Base-by-base conservation (phyloP, 805 yeast genomes). In the Wickerhamomyces mucosus region DNA sequence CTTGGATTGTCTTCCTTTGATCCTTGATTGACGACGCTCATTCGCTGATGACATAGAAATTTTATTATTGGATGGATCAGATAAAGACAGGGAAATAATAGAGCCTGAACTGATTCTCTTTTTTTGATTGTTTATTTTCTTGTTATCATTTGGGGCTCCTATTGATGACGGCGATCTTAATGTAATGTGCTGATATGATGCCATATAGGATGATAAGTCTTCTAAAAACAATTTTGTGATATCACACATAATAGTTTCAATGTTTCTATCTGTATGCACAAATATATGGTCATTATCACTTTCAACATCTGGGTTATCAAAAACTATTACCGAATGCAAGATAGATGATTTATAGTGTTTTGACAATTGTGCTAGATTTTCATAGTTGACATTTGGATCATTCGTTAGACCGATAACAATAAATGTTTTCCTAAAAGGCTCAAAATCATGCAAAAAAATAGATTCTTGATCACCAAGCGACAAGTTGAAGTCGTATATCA, bases 351-450 rank as follows among this genome's bases (percentile, higher is more conserved):
- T 72, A 43, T 68, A 69, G 11, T 42, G 38, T 28, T 55, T 58
- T 29, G 60, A 62, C 31, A 86, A 59, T n/a, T 53, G 49, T 1
- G 40, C 45, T 26, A 69, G 39, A 26, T 58, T 52, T 1, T 41
- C 41, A 3, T 44, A 43, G n/a, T 58, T 34, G 5, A 35, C 38
- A 1, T 32, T 28, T 16, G 27, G 29, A 12, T 26, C 26, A 35
- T 51, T 54, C 1, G 50, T 49, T 17, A 74, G 41, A 4, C 75
- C 79, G 27, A 74, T 50, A 5, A 78, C 75, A 7, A 78, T 64
- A 43, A 84, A 72, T 0, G 81, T 73, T 48, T 85, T 84, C 31
- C 96, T 59, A 55, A 71, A 85, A 1, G 96, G 95, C 56, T 92
- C 96, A 40, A 89, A 75, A 53, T 89, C 97, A 43, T 80, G 83